A percentile compares a stretch with the other conserved stretches of the same genome.
Evolutionary conservation across 441 rosid species (phyloP).

Genomic region (Gossypium schwendimanii): DNA sequence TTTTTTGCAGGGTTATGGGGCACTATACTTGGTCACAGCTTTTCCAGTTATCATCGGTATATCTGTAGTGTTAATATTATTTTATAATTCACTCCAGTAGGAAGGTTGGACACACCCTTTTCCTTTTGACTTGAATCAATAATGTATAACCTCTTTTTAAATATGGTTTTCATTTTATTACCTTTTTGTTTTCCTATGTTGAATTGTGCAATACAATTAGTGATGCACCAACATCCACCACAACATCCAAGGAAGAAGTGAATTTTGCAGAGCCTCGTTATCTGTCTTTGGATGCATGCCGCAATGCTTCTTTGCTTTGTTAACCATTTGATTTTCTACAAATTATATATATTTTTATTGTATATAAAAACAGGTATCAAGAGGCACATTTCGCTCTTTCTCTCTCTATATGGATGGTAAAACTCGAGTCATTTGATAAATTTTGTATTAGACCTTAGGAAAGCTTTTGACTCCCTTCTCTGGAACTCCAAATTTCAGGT

Average conservation of each 20-base stretch:
- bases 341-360: not conserved
- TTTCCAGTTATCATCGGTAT: constrained; percentile 85
- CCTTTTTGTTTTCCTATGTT: not conserved
- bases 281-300: not conserved
- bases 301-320: not conserved
- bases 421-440: no score
- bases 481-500: no score
- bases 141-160: constrained; percentile 7
- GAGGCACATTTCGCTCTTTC: no score
- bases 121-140: not conserved
- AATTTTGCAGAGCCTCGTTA: not conserved
- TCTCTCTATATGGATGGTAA: no score
- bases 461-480: no score
- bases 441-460: no score
- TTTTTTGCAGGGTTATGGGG: constrained; percentile 85
- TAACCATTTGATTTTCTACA: not conserved
- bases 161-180: not conserved
- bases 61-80: constrained; percentile 69
- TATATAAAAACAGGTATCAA: not conserved
- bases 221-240: not conserved
- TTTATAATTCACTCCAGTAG: constrained; percentile 91
- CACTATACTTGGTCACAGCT: constrained; percentile 76
- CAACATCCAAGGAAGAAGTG: not conserved
- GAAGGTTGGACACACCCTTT: not conserved
- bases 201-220: not conserved